A percentile compares a stretch with the other conserved stretches of the same genome.
Evolutionary conservation across 805 yeast genomes (phyloP).

Genomic region (Pichia cephalocereana): DNA sequence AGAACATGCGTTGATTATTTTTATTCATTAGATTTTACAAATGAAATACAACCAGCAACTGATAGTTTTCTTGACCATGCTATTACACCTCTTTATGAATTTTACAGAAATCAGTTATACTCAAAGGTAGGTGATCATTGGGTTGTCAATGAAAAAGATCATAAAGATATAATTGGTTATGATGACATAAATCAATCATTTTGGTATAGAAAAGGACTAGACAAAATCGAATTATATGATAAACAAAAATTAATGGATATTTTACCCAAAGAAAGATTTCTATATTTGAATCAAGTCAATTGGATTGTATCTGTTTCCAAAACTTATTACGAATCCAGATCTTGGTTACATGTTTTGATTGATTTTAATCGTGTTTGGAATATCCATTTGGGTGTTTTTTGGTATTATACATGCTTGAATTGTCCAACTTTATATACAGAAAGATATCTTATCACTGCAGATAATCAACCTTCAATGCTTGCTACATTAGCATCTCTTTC

Average conservation of each 20-base stretch:
- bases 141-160: constrained; percentile 49
- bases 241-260: constrained; percentile 41
- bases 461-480: constrained; percentile 54
- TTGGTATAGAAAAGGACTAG: constrained; percentile 71
- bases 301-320: constrained; percentile 68
- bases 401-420: constrained; percentile 68
- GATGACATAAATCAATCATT: constrained; percentile 86
- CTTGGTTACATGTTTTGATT: constrained; percentile 66
- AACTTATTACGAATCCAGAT: constrained; percentile 65
- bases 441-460: constrained; percentile 40
- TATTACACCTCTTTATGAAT: constrained; percentile 67
- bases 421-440: constrained; percentile 59
- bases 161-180: constrained; percentile 65
- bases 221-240: constrained; percentile 38
- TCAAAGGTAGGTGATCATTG: constrained; percentile 34
- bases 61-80: constrained; percentile 51
- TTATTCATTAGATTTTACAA: constrained; percentile 36
- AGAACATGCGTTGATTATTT: constrained; percentile 70
- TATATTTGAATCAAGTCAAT: constrained; percentile 40
- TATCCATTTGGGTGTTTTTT: constrained; percentile 61
- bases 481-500: constrained; percentile 51
- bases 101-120: constrained; percentile 46
- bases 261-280: constrained; percentile 48
- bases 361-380: constrained; percentile 78
- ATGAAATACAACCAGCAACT: constrained; percentile 23